phyloP scores from a whole-genome alignment of 2,329 filamentous ascomycete species.

The Beauveria sp. region DNA sequence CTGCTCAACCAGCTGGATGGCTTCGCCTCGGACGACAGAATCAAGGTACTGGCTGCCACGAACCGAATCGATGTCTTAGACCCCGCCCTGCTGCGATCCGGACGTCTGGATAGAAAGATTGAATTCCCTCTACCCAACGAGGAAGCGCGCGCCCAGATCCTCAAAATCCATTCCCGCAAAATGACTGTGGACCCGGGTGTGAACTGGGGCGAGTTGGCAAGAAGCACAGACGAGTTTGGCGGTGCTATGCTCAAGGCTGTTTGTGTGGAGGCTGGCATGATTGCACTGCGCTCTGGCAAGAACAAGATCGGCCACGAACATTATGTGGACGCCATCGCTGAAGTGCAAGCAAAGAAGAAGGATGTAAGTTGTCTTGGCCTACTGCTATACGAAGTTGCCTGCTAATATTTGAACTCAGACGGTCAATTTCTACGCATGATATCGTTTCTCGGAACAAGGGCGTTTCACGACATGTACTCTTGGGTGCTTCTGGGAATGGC shows the following conservation, averaged over 20 bases:
- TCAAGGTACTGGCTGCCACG: conserved; percentile 92
- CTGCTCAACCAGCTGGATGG: conserved; percentile 97
- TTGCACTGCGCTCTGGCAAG: conserved; percentile 87
- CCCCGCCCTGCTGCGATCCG: conserved; percentile 82
- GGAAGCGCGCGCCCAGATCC: conserved; percentile 91
- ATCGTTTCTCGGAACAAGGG: neutral
- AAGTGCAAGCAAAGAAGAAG: conserved; percentile 96
- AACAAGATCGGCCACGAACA: conserved; percentile 97
- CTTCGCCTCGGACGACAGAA: conserved; percentile 92
- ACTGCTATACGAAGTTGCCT: neutral
- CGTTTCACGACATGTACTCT: neutral
- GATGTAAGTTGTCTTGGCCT: conserved; percentile 48
- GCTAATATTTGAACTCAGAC: conserved; percentile 31
- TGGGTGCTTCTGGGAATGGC: neutral
- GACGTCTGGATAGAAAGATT: conserved; percentile 92
- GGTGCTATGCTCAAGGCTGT: conserved; percentile 97
- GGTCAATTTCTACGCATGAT: conserved; percentile 48
- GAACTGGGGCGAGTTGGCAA: conserved; percentile 92
- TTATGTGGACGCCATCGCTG: conserved; percentile 95
- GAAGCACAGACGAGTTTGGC: conserved; percentile 97
- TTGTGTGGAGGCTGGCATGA: conserved; percentile 98
- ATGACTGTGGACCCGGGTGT: conserved; percentile 92
- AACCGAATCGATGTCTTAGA: conserved; percentile 93
- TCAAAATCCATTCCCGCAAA: conserved; percentile 95
- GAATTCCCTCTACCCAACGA: conserved; percentile 98